Evolutionary conservation across 176 grass and related monocot species (phyloP).

Genomic region (Bromus sterilis): DNA sequence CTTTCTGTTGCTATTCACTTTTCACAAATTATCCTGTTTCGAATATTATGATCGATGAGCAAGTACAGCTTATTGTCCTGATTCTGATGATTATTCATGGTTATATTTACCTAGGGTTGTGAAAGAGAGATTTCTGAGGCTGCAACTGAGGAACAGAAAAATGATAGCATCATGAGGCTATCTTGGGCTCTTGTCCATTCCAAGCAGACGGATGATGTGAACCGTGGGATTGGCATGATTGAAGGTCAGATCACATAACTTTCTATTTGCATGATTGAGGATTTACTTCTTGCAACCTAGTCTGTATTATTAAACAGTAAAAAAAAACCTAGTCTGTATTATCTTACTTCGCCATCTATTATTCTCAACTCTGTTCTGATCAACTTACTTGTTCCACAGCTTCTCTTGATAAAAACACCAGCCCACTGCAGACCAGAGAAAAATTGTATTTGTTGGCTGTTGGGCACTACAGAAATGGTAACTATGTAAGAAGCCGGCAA

Average conservation of each 20-base stretch:
- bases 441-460: slow-evolving; percentile 86
- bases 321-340: too few species aligned
- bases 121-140: slow-evolving; percentile 67
- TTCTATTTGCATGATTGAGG: background rate
- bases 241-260: slow-evolving; percentile 40
- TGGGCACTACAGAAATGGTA: slow-evolving; percentile 71
- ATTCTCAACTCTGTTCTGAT: slow-evolving; percentile 17
- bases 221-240: slow-evolving; percentile 92
- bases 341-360: background rate
- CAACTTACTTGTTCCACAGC: slow-evolving; percentile 31
- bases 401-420: slow-evolving; percentile 60
- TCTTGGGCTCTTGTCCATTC: slow-evolving; percentile 98
- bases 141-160: slow-evolving; percentile 51
- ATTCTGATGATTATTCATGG: background rate
- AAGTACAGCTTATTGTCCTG: background rate
- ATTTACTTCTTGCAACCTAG: background rate
- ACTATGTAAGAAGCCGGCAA: slow-evolving; percentile 82
- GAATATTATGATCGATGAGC: background rate
- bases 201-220: slow-evolving; percentile 68
- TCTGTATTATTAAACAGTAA: too few species aligned
- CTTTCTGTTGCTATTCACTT: background rate
- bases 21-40: background rate
- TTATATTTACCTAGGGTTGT: slow-evolving; percentile 39
- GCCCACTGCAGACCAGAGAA: slow-evolving; percentile 57
- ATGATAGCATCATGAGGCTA: slow-evolving; percentile 79